These are phyloP conservation scores for Sporopachydermia cereana DNA, from an alignment of 1,139 yeast genomes.

Conservation along the genomic window DNA sequence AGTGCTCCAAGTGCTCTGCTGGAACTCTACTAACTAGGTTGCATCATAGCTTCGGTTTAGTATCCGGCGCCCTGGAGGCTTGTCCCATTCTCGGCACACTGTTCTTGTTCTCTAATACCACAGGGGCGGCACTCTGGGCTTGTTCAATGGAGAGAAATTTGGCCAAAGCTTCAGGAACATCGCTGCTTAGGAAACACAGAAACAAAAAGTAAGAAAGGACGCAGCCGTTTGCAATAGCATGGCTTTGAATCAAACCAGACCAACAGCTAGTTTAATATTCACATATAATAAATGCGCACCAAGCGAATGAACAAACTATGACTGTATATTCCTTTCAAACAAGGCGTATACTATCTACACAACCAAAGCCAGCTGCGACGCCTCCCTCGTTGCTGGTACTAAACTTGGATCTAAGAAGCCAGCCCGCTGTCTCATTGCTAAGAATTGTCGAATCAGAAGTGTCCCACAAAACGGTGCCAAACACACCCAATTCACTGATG, in stretches of 20 bases:
- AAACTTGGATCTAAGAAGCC: slow-evolving; percentile 79
- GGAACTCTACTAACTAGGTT: slow-evolving; percentile 12
- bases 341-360: slow-evolving; percentile 64
- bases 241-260: not conserved
- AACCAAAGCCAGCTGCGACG: slow-evolving; percentile 97
- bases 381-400: slow-evolving; percentile 92
- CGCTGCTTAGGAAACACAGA: too few species aligned
- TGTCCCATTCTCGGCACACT: slow-evolving; percentile 50
- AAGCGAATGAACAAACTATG: too few species aligned
- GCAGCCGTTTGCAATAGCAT: not conserved
- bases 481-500: slow-evolving; percentile 82
- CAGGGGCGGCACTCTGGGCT: slow-evolving; percentile 71
- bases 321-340: slow-evolving; percentile 9
- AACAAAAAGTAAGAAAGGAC: slow-evolving; percentile 6
- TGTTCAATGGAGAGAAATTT: slow-evolving; percentile 11
- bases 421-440: slow-evolving; percentile 64
- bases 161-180: not conserved
- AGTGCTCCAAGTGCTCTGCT: too few species aligned
- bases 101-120: slow-evolving; percentile 53
- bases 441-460: slow-evolving; percentile 41
- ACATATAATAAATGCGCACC: too few species aligned
- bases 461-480: slow-evolving; percentile 74
- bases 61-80: slow-evolving; percentile 45
- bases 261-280: not conserved
- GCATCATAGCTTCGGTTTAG: slow-evolving; percentile 37